Base-by-base conservation (phyloP, 305 asterid genomes). In the Fraxinus sp. region DNA sequence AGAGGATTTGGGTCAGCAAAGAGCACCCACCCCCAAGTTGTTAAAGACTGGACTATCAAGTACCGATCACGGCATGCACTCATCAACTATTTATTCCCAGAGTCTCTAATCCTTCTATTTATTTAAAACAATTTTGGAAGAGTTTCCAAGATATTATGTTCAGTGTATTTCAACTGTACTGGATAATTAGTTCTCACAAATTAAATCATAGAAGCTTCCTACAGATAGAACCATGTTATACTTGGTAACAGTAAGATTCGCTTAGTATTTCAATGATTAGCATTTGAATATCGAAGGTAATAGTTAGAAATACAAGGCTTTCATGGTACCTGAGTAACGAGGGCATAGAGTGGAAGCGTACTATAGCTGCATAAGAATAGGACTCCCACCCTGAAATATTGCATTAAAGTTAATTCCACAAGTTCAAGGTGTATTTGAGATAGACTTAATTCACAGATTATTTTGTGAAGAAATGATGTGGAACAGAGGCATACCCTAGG, bases 341-440 rank as follows among this genome's bases (percentile, higher is more conserved):
- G 93, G 78, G 97, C 92, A 86, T 96, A 96, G 7, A 96, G 93
- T 6, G 98, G 99, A 84, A 96, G 99, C 1, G 97, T 94, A 77
- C 89, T 96, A 82, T 96, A 96, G 90, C 98, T 96, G 92, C 98
- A 93, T 57, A 96, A 59, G 86, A 91, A 85, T 70, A 94, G 88
- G 66, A 92, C 92, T 83, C 85, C 91, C 5, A 94, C 86, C 91
- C 98, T 94, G 92, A 10, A 85, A 86, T 3, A 83, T 32, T 74
- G 82, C 14, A 64, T 46, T 8, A 84, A 80, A 79, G 57, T 80
- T 72, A 5, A 26, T 52, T 78, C 36, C 39, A 41, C 13, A 62
- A 83, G 41, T 59, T 73, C 77, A 80, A 30, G 77, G 55, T 33
- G 64, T 43, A 35, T 52, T 52, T 62, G 49, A 72, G 84, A 30